A percentile compares a stretch with the other conserved stretches of the same genome.
phyloP scores from a whole-genome alignment of 768 basidiomycete species.

The Panaeolus papilionaceus region DNA sequence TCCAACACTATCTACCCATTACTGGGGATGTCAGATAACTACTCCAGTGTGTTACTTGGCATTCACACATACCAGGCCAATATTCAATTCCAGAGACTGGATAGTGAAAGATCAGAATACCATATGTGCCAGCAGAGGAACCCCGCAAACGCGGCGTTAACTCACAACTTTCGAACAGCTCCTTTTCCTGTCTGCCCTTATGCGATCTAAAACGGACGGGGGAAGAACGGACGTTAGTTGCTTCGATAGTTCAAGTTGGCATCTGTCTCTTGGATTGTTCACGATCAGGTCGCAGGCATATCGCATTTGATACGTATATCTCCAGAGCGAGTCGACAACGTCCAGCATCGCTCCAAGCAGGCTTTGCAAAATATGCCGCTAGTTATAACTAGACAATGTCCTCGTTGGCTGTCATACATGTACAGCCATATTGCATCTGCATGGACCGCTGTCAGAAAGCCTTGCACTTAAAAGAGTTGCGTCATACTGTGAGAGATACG shows the following conservation, averaged over 20 bases:
- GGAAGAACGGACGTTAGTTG: neutral
- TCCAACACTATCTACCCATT: no score
- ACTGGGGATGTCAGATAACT: neutral
- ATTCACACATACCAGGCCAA: neutral
- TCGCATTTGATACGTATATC: conserved; percentile 80
- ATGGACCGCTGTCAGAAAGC: neutral
- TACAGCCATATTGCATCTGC: neutral
- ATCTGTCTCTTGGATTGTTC: neutral
- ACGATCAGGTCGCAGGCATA: conserved; percentile 66
- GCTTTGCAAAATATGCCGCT: conserved; percentile 61
- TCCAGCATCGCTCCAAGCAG: conserved; percentile 59
- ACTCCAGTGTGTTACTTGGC: neutral
- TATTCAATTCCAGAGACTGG: neutral
- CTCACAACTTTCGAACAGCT: neutral
- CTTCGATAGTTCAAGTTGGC: neutral
- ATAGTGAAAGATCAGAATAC: neutral
- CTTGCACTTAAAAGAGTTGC: neutral
- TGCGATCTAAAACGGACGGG: conserved; percentile 46
- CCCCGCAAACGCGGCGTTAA: conserved; percentile 2
- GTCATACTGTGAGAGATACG: neutral
- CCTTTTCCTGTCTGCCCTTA: conserved; percentile 56
- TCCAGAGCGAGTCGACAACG: conserved; percentile 30
- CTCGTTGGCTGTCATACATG: neutral
- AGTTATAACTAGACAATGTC: conserved; percentile 68
- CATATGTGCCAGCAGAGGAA: neutral